Percentiles rank a stretch among this genome's conserved stretches.
Evolutionary conservation across 1,284 basidiomycete species (phyloP).

Genomic region (Irpex lacteus): DNA sequence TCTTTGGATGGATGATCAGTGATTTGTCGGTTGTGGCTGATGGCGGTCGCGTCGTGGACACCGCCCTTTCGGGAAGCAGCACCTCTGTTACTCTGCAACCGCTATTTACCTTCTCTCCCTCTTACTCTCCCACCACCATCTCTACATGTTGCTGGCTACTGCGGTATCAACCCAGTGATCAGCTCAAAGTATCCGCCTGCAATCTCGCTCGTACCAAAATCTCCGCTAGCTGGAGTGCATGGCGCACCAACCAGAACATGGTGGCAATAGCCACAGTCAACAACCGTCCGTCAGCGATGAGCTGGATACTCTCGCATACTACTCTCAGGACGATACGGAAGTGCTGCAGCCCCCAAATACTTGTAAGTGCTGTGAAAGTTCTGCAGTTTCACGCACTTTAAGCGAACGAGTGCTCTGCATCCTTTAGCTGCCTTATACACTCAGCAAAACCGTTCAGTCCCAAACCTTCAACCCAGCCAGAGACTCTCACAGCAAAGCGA

Average conservation of each 20-base stretch:
- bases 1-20: background rate
- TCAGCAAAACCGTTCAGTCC: constrained; percentile 40
- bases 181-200: background rate
- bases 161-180: background rate
- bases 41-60: background rate
- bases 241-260: background rate
- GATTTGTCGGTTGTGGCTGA: background rate
- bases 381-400: background rate
- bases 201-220: background rate
- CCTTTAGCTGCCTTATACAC: constrained; percentile 10
- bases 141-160: background rate
- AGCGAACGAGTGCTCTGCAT: background rate
- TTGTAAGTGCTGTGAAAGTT: constrained; percentile 7
- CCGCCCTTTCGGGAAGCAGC: background rate
- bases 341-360: constrained; percentile 10
- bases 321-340: constrained; percentile 10
- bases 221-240: background rate
- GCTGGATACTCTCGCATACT: constrained; percentile 13
- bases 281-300: constrained; percentile 3
- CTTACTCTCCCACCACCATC: background rate
- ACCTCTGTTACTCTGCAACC: background rate
- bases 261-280: background rate
- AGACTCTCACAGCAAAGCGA: constrained; percentile 23
- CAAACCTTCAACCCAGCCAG: constrained; percentile 36
- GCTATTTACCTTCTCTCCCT: background rate